These are phyloP conservation scores for Vachellia collinsii DNA, from an alignment of 306 rosid genomes.

Conservation along the genomic window DNA sequence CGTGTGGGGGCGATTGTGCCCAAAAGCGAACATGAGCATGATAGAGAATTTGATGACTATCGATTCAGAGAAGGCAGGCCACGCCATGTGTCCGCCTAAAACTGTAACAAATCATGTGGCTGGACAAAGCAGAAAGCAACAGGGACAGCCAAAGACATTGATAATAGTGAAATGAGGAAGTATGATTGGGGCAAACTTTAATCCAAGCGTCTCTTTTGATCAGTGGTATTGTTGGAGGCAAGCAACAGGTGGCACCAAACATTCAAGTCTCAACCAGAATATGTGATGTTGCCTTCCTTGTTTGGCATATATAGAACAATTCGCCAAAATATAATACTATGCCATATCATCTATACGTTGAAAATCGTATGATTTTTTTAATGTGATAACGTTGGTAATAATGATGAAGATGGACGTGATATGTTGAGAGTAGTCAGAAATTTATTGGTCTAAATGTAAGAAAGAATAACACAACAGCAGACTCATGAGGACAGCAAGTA, in stretches of 20 bases:
- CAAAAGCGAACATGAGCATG: background rate
- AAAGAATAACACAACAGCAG: slow-evolving; percentile 41
- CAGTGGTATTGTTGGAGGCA: background rate
- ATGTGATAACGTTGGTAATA: background rate
- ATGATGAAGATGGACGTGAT: background rate
- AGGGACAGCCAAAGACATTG: slow-evolving; percentile 16
- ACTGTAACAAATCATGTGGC: slow-evolving; percentile 26
- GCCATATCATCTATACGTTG: background rate
- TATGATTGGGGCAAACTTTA: slow-evolving; percentile 26
- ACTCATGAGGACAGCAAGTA: background rate
- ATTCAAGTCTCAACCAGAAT: slow-evolving; percentile 10
- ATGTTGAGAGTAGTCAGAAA: background rate
- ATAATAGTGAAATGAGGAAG: background rate
- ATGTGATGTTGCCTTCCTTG: slow-evolving; percentile 5
- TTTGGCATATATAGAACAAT: background rate
- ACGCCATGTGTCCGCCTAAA: slow-evolving; percentile 12
- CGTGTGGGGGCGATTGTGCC: background rate
- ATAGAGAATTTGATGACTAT: slow-evolving; percentile 2
- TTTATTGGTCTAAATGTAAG: background rate
- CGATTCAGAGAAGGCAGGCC: slow-evolving; percentile 1
- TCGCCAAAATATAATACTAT: background rate
- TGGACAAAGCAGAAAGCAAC: slow-evolving; percentile 31
- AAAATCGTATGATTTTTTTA: background rate
- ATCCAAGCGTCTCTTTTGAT: slow-evolving; percentile 25
- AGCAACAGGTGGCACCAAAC: slow-evolving; percentile 28